Evolutionary conservation across 2,329 filamentous ascomycete species (phyloP), one percentile per base, ranked within the genome.

Genomic region (Phialophora tarda): DNA sequence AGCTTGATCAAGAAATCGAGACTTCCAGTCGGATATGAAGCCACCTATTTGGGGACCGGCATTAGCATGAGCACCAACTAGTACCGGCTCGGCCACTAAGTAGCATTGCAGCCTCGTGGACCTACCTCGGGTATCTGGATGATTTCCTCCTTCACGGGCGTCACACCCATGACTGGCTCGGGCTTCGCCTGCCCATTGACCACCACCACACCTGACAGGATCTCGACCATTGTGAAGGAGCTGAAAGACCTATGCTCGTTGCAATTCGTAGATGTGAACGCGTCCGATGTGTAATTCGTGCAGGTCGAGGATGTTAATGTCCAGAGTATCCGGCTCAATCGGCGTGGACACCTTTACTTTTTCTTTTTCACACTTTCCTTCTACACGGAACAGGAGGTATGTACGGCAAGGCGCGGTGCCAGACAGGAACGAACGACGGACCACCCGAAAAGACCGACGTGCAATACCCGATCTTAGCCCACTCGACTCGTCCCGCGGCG

Each of bases 111-210:
- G 17, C 17, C 5, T 44, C 38, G 21, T 24, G 17, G 23, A 44
- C 51, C 62, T 48, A 69, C 67, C 57, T 69, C 67, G 48, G 67
- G 67, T n/a, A 69, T 62, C 12, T 62, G 44, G 44, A 69, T 67
- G 47, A 69, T 67, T 34, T 65, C 57, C 28, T 53, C 64, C 78
- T 80, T 67, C 74, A 76, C 47, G 75, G 76, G 17, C 73, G 73
- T 10, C 68, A 79, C 64, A 76, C 77, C 26, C 77, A 80, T 44
- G 75, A 30, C 21, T 47, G 75, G 14, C 78, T 77, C 63, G 78
- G 78, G 7, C 74, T 44, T n/a, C 17, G 38, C 14, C 38, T 80
- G 62, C 75, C 73, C 63, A 44, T 64, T 69, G 56, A 50, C 54
- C 24, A 50, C 12, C 12, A 54, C 12, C 12, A 54, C 53, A 17